Evolutionary conservation across 2,329 filamentous ascomycete species (phyloP), one percentile per base, ranked within the genome.

Genomic region (Didymellaceae sp.): DNA sequence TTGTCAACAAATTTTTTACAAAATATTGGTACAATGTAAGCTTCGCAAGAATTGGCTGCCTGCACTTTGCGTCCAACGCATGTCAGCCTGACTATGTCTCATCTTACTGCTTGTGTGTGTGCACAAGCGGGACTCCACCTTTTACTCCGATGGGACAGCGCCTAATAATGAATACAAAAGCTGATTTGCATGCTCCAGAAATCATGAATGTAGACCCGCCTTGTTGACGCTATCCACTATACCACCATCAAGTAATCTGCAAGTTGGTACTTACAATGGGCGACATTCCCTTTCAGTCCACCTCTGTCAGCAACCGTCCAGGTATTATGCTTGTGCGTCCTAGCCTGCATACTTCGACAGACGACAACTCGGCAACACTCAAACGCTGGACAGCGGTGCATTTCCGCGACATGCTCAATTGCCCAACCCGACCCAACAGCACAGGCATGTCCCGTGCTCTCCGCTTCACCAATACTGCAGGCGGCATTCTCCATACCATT

Each of bases 321-420:
- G 46, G 48, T 17, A 37, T 63, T 14, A 55, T 63, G 43, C 34
- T 65, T 21, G 54, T 58, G 1, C 43, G 56, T 16, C 57, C 57
- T 0, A 54, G 41, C 28, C 55, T 63, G 0, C 52, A 45, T 22
- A 4, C 21, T 8, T 34, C 44, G 16, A 52, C 28, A 2, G 22
- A 31, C 2, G 7, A 31, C 5, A 52, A 51, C 10, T 38, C 52
- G 1, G 24, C 17, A 2, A 51, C 14, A 0, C 61, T 65, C 44
- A 28, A 45, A n/a, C 47, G 56, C n/a, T 65, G 62, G 62, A 59
- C 61, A 0, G 48, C 56, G 24, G 39, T 65, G 21, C 62, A 65
- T 42, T 57, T 53, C 37, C 52, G 51, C 40, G 62, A 65, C 34
- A n/a, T 65, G 13, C 28, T 62, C 3, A 34, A 46, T 3, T 26